These are phyloP conservation scores for Lachnellula occidentalis DNA, from an alignment of 2,329 filamentous ascomycete species.

Conservation along the genomic window DNA sequence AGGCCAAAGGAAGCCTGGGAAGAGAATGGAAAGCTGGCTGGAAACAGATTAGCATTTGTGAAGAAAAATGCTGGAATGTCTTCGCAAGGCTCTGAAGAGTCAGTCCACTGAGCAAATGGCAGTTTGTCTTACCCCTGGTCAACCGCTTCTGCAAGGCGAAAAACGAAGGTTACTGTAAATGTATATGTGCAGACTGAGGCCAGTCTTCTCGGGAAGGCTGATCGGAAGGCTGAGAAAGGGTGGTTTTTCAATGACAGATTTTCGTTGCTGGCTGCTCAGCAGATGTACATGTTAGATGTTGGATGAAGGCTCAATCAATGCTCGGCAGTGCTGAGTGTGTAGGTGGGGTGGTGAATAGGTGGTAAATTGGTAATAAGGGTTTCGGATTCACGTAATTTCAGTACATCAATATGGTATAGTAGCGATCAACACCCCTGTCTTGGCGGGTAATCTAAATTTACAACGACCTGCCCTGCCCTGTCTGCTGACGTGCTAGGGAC, in stretches of 20 bases:
- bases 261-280: neutral
- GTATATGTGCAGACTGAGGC: neutral
- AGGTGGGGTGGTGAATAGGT: neutral
- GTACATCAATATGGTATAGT: conserved; percentile 6
- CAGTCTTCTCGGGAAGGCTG: neutral
- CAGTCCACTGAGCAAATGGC: neutral
- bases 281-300: neutral
- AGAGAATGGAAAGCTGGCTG: neutral
- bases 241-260: neutral
- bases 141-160: conserved; percentile 1
- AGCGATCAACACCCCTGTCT: conserved; percentile 16
- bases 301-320: too few species aligned
- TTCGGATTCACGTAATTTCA: conserved; percentile 10
- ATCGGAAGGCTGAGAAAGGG: neutral
- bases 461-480: neutral
- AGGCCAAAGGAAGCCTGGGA: conserved; percentile 2
- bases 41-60: conserved; percentile 1
- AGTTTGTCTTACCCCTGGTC: conserved; percentile 13
- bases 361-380: conserved; percentile 3
- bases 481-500: neutral
- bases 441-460: conserved; percentile 1
- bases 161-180: neutral
- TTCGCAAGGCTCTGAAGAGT: neutral
- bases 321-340: neutral
- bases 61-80: neutral